phyloP scores from a whole-genome alignment of 371 early-diverging fungal species.

The Smittium culicis region DNA sequence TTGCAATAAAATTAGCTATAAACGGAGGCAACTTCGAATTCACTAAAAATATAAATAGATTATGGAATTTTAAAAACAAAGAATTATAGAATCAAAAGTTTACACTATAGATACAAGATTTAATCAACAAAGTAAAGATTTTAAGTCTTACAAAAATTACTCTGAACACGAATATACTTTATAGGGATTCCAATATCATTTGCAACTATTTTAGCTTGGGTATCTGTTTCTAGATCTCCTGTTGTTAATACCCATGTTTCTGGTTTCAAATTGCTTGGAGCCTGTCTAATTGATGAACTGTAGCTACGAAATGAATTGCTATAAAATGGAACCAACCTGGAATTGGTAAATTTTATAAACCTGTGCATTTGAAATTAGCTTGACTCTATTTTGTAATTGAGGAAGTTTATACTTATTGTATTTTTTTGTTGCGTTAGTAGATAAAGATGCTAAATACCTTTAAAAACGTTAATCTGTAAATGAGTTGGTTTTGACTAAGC shows the following conservation, averaged over 20 bases:
- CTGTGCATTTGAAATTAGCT: too few relatives aligned
- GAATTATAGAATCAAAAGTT: not conserved
- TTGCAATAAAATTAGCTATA: not conserved
- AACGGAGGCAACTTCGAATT: not conserved
- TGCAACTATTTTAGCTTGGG: not conserved
- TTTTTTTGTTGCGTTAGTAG: too few relatives aligned
- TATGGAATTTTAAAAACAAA: not conserved
- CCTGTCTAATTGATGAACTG: not conserved
- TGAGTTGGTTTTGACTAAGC: too few relatives aligned
- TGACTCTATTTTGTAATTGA: too few relatives aligned
- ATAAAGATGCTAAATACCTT: too few relatives aligned
- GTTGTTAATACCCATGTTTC: constrained; percentile 7
- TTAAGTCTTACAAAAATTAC: not conserved
- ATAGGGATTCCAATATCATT: constrained; percentile 1
- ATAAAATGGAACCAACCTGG: too few relatives aligned
- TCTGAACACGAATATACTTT: not conserved
- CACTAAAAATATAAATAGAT: not conserved
- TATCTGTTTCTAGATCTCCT: not conserved
- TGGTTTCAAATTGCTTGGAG: not conserved
- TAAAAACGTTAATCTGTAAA: too few relatives aligned
- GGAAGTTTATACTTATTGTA: too few relatives aligned
- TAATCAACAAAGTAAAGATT: not conserved
- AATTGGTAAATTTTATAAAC: too few relatives aligned
- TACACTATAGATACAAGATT: not conserved
- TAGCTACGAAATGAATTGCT: too few relatives aligned